These are phyloP conservation scores for Moesziomyces globuligerus DNA, from an alignment of 1,284 basidiomycete genomes.

Conservation along the genomic window DNA sequence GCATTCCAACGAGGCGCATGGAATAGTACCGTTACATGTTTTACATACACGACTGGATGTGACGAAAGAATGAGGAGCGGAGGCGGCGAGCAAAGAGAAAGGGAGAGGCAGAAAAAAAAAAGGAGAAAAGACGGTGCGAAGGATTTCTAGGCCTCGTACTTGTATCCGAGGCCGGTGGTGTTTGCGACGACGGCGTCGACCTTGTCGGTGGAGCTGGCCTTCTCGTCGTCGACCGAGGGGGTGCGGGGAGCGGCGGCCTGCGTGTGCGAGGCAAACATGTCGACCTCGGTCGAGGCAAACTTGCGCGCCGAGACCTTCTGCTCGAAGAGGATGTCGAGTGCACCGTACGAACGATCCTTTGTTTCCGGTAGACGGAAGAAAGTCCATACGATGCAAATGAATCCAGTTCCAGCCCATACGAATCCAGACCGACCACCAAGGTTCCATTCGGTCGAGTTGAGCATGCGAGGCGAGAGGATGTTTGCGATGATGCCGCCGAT, in stretches of 20 bases:
- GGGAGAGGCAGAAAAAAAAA: too few relatives aligned
- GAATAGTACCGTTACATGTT: too few relatives aligned
- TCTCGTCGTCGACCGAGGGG: conserved; percentile 20
- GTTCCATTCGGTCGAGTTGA: conserved; percentile 68
- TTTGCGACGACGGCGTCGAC: conserved; percentile 30
- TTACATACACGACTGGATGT: too few relatives aligned
- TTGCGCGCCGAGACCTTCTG: conserved; percentile 65
- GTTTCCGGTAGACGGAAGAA: conserved; percentile 68
- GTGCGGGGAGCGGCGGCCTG: conserved; percentile 10
- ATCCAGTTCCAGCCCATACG: conserved; percentile 68
- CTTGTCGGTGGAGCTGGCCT: conserved; percentile 38
- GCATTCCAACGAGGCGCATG: too few relatives aligned
- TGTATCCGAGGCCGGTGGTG: conserved; percentile 38
- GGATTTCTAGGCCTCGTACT: conserved; percentile 34
- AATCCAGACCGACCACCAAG: conserved; percentile 68
- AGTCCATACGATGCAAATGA: conserved; percentile 68
- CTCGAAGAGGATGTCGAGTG: conserved; percentile 69
- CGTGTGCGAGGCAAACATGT: conserved; percentile 49
- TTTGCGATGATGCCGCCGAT: conserved; percentile 66
- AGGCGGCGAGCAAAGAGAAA: too few relatives aligned
- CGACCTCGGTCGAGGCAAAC: conserved; percentile 66
- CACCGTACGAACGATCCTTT: conserved; percentile 68
- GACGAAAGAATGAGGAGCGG: too few relatives aligned
- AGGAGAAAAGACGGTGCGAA: too few relatives aligned
- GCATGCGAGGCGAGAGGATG: conserved; percentile 69